A percentile compares a stretch with the other conserved stretches of the same genome.
Conservation (phyloP, 2,329 filamentous ascomycete species). For the Aspergillus melleus region DNA sequence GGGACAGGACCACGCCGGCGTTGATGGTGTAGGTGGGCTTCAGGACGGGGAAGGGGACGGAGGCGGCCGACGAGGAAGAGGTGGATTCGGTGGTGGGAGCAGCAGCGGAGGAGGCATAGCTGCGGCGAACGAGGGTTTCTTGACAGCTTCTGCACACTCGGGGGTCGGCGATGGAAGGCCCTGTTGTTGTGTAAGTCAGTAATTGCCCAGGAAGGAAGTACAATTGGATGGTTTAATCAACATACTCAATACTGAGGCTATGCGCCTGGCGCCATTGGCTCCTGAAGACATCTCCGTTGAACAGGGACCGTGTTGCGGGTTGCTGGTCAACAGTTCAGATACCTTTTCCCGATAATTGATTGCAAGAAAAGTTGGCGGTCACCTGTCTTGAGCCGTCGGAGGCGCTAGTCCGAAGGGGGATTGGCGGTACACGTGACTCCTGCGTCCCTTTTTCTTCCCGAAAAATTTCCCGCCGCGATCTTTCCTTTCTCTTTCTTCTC, state of each 20-base stretch:
- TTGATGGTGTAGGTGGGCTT: constrained; percentile 49
- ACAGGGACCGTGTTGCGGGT: constrained; percentile 16
- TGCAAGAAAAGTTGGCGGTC: constrained; percentile 43
- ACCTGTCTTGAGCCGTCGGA: constrained; percentile 22
- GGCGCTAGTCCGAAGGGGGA: constrained; percentile 27
- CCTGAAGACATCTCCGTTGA: constrained; percentile 39
- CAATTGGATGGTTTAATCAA: constrained; percentile 6
- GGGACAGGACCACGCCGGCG: constrained; percentile 79
- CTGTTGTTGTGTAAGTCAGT: constrained; percentile 20
- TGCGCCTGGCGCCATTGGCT: constrained; percentile 43
- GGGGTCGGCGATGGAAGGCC: constrained; percentile 40
- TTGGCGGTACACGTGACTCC: constrained; percentile 27
- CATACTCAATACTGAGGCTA: constrained; percentile 42
- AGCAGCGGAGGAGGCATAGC: constrained; percentile 42
- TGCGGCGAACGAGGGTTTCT: constrained; percentile 41
- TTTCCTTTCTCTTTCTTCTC: constrained; percentile 40
- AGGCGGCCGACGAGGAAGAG: constrained; percentile 21
- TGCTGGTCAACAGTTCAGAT: constrained; percentile 16
- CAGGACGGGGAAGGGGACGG: constrained; percentile 30
- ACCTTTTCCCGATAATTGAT: constrained; percentile 12
- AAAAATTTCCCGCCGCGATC: constrained; percentile 9
- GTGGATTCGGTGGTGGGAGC: constrained; percentile 31
- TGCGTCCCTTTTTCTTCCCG: constrained; percentile 23
- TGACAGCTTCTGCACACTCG: constrained; percentile 46
- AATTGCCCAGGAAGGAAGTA: constrained; percentile 2